Percentiles rank a stretch among this genome's conserved stretches.
These are phyloP conservation scores for Boletus huronensis DNA, from an alignment of 768 basidiomycete species.

Conservation along the genomic window DNA sequence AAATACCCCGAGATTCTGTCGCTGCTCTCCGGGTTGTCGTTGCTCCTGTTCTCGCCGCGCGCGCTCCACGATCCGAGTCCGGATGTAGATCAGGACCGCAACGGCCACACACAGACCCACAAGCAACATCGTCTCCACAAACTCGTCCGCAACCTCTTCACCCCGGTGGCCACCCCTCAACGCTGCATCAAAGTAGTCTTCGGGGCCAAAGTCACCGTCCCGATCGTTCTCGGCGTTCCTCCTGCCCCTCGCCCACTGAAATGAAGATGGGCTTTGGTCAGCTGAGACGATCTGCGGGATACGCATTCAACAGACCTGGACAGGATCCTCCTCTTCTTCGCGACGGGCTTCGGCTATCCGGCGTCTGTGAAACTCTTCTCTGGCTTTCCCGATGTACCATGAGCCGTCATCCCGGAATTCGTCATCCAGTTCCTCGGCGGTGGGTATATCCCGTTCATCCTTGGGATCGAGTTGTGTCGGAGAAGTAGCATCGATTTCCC, in stretches of 20 bases:
- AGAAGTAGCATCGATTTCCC: constrained; percentile 25
- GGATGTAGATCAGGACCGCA: constrained; percentile 71
- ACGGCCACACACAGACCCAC: constrained; percentile 70
- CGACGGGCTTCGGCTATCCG: constrained; percentile 39
- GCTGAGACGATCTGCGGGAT: neutral
- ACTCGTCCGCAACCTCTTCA: constrained; percentile 66
- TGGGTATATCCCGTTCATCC: constrained; percentile 5
- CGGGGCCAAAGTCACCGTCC: constrained; percentile 72
- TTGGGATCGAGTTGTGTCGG: neutral
- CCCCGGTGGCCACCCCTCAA: constrained; percentile 57
- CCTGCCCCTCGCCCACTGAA: constrained; percentile 75
- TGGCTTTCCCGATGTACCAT: constrained; percentile 83
- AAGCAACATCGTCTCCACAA: constrained; percentile 76
- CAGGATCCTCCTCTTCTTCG: constrained; percentile 65
- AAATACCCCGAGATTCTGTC: constrained; percentile 45
- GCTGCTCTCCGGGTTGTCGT: constrained; percentile 34
- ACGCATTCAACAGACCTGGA: constrained; percentile 49
- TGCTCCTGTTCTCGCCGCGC: constrained; percentile 61
- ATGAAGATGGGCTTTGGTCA: constrained; percentile 3
- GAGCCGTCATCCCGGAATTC: constrained; percentile 48
- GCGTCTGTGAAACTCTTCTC: constrained; percentile 69
- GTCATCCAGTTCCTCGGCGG: constrained; percentile 28
- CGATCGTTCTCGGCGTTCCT: constrained; percentile 68
- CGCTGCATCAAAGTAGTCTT: constrained; percentile 77
- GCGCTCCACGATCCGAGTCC: constrained; percentile 73